A percentile compares a stretch with the other conserved stretches of the same genome.
Conservation (phyloP, 805 yeast species). For the Vanderwaltozyma verrucispora region DNA sequence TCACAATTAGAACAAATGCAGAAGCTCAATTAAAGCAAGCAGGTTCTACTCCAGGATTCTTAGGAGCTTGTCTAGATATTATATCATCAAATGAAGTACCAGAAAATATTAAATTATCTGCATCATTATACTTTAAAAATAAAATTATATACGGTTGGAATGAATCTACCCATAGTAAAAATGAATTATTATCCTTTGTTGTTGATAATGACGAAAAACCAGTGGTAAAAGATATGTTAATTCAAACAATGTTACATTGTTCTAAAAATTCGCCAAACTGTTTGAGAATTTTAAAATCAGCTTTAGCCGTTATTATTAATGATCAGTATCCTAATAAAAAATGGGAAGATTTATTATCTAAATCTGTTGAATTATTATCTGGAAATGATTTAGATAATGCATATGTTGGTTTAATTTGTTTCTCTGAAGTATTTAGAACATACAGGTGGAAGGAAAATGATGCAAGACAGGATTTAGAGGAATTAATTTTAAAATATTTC, state of each 20-base stretch:
- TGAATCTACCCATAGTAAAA: slow-evolving; percentile 13
- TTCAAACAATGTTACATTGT: slow-evolving; percentile 46
- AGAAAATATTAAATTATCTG: slow-evolving; percentile 49
- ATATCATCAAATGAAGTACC: slow-evolving; percentile 43
- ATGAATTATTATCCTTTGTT: slow-evolving; percentile 17
- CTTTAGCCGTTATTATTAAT: slow-evolving; percentile 41
- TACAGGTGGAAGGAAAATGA: slow-evolving; percentile 63
- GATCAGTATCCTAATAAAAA: slow-evolving; percentile 36
- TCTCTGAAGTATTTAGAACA: slow-evolving; percentile 58
- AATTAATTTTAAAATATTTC: slow-evolving; percentile 45
- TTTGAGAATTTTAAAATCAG: slow-evolving; percentile 39
- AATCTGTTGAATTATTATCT: slow-evolving; percentile 36
- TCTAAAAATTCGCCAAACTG: slow-evolving; percentile 32
- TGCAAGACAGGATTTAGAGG: slow-evolving; percentile 42
- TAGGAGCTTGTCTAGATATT: slow-evolving; percentile 75
- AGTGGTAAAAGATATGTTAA: slow-evolving; percentile 54
- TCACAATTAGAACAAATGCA: slow-evolving; percentile 50
- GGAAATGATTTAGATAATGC: slow-evolving; percentile 34
- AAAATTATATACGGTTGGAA: slow-evolving; percentile 57
- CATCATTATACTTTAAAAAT: slow-evolving; percentile 79
- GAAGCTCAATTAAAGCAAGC: slow-evolving; percentile 56
- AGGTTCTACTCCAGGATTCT: slow-evolving; percentile 55
- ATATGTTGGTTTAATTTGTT: slow-evolving; percentile 59
- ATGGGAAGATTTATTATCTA: slow-evolving; percentile 47
- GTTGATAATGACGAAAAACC: slow-evolving; percentile 69